Base-by-base conservation (phyloP, 306 rosid genomes). In the Rosa rugosa region DNA sequence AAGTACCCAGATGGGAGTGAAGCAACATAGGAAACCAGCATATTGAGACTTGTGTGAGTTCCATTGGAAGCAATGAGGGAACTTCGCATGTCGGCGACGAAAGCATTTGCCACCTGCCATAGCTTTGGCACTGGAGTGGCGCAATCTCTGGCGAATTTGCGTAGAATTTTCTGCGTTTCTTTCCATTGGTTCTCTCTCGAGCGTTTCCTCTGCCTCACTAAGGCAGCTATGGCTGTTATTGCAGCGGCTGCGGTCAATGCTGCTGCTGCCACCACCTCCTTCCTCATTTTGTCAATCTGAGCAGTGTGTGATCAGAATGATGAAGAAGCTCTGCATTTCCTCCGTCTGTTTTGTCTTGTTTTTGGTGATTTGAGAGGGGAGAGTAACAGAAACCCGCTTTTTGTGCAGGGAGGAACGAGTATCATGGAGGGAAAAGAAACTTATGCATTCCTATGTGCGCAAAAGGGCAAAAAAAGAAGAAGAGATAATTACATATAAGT, bases 1-100 rank as follows among this genome's bases (percentile, higher is more conserved):
- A 36, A 66, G 71, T 87, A 90, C 93, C 93, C 93, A 57, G 54
- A 81, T 72, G 95, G 93, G 73, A 92, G 91, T 0, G 89, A 80
- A 60, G 83, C 81, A 62, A 80, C 75, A 42, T 88, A 81, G 9
- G 94, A 88, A 85, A 92, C 79, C 65, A 86, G 72, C 89, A 84
- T 87, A 41, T 86, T 83, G 63, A 92, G 88, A 76, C 86, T 72
- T 75, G 85, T 47, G 16, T 6, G 41, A 62, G 80, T 25, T 75
- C 81, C 78, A 31, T 36, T 31, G 34, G 88, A 73, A 51, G 73
- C 83, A 80, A 90, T 88, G 76, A 86, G 89, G 42, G 87, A 40
- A 64, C 83, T 62, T 38, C 25, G 71, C 88, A 92, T 90, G 69
- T 81, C 34, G 16, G 87, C 79, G 3, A 83, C 93, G 60, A 92